These are phyloP conservation scores for Geotrichum restrictum DNA, from an alignment of 1,139 yeast species.

Conservation along the genomic window DNA sequence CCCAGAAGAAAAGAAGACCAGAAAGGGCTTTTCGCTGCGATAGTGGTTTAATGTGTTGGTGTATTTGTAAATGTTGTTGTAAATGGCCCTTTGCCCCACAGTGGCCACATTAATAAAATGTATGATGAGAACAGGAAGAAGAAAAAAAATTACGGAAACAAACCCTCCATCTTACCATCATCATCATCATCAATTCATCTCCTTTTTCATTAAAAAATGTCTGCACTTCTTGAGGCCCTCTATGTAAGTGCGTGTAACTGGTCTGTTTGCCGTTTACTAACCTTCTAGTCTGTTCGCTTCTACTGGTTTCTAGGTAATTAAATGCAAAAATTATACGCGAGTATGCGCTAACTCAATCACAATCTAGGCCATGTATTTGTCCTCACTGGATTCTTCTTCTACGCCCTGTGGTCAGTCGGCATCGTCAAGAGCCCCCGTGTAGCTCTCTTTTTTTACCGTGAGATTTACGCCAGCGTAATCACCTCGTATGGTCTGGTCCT, in stretches of 20 bases:
- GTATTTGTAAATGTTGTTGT: neutral
- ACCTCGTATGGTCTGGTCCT: constrained; percentile 75
- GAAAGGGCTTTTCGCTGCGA: constrained; percentile 54
- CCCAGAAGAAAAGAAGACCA: constrained; percentile 52
- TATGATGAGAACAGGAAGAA: neutral
- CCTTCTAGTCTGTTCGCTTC: constrained; percentile 17
- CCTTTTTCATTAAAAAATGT: neutral
- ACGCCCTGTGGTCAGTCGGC: constrained; percentile 45
- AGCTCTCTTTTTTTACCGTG: constrained; percentile 52
- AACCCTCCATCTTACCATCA: neutral
- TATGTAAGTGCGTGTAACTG: neutral
- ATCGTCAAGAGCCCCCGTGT: constrained; percentile 32
- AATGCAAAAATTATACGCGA: neutral
- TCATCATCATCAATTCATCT: neutral
- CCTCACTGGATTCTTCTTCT: constrained; percentile 52
- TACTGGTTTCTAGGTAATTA: constrained; percentile 21
- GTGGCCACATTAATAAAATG: constrained; percentile 6
- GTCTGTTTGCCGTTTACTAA: neutral
- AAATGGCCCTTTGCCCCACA: neutral
- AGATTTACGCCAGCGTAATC: constrained; percentile 61
- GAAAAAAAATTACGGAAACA: neutral
- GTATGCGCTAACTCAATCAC: neutral
- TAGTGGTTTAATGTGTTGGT: constrained; percentile 26
- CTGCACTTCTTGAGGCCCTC: neutral
- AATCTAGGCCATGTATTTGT: constrained; percentile 60